Percentiles rank a stretch among this genome's conserved stretches.
These are phyloP conservation scores for Microthyrium microscopicum DNA, from an alignment of 2,329 filamentous ascomycete genomes.

Conservation along the genomic window DNA sequence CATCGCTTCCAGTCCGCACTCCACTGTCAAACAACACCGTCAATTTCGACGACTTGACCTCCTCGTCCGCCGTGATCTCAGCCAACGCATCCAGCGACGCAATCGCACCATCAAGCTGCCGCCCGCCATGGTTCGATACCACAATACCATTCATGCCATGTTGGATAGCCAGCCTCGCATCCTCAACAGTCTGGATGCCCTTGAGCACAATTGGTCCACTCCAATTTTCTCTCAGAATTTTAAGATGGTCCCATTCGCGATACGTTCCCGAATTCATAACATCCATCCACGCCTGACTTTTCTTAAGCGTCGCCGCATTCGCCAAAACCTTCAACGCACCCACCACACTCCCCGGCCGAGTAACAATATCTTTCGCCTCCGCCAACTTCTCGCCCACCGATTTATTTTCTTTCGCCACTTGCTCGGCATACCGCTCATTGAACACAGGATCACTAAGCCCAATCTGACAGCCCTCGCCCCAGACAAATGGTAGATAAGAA, in stretches of 20 bases:
- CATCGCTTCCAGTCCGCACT: constrained; percentile 19
- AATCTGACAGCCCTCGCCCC: constrained; percentile 19
- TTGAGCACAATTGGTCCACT: constrained; percentile 23
- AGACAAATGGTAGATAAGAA: constrained; percentile 40
- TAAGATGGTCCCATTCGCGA: constrained; percentile 19
- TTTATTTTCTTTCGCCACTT: constrained; percentile 17
- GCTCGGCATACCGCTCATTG: constrained; percentile 17
- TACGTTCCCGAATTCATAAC: constrained; percentile 20
- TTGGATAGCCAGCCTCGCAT: constrained; percentile 19
- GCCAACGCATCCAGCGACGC: constrained; percentile 18
- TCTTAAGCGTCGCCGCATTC: constrained; percentile 19
- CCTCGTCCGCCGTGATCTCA: constrained; percentile 19
- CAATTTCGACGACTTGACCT: constrained; percentile 16
- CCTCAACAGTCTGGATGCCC: constrained; percentile 21
- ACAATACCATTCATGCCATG: constrained; percentile 20
- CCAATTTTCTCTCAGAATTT: constrained; percentile 19
- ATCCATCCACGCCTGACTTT: constrained; percentile 20
- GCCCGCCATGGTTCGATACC: constrained; percentile 21
- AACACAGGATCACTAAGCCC: constrained; percentile 22
- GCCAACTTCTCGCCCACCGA: constrained; percentile 17
- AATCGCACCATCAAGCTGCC: constrained; percentile 21
- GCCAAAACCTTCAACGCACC: constrained; percentile 19
- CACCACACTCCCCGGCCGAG: constrained; percentile 18
- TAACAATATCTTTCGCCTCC: constrained; percentile 21
- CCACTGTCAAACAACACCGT: constrained; percentile 21